Conservation (phyloP, 2,329 filamentous ascomycete species). For the Trichoderma asperellum region DNA sequence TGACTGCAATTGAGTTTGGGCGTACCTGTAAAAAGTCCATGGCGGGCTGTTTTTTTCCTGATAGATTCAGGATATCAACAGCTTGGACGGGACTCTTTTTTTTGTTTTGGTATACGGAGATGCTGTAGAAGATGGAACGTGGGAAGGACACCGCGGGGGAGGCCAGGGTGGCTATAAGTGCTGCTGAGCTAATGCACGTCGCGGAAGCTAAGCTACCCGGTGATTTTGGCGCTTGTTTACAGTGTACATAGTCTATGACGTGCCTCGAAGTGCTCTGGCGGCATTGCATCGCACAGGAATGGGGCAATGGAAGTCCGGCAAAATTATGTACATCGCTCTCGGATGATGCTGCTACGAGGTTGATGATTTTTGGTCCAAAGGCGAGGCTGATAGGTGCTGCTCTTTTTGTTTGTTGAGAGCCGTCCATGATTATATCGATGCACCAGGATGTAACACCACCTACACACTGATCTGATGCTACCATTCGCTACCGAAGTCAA, state of each 20-base stretch:
- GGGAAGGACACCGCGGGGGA: neutral
- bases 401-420: neutral
- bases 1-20: neutral
- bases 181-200: slow-evolving; percentile 29
- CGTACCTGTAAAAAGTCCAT: slow-evolving; percentile 55
- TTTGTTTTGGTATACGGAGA: neutral
- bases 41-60: slow-evolving; percentile 34
- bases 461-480: too few relatives aligned
- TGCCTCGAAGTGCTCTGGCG: neutral
- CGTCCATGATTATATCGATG: neutral
- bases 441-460: neutral
- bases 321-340: neutral
- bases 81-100: neutral
- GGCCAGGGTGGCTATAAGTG: slow-evolving; percentile 28
- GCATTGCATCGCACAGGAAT: neutral
- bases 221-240: neutral
- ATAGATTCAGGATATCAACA: slow-evolving; percentile 19
- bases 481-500: too few relatives aligned
- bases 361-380: neutral
- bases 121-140: slow-evolving; percentile 5
- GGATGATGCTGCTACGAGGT: too few relatives aligned
- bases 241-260: neutral
- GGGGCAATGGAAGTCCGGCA: neutral
- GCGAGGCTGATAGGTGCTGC: neutral
- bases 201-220: slow-evolving; percentile 9